Evolutionary conservation across 1,139 yeast genomes (phyloP), one percentile per base, ranked within the genome.

Genomic region (Lodderomyces pseudojiufengensis): DNA sequence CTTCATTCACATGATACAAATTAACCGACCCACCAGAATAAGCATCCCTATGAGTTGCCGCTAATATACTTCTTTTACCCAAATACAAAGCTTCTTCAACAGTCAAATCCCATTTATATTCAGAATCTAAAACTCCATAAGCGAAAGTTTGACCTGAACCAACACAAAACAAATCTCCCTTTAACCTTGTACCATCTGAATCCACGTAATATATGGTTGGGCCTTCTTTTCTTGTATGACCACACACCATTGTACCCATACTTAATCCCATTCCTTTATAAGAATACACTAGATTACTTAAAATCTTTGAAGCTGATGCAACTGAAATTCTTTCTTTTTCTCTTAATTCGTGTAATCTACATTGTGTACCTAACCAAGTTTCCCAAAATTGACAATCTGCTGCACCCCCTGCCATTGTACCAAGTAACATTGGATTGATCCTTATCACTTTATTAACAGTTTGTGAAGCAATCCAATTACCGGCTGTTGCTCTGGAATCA

Each of bases 391-490:
- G 98, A 73, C 99, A 92, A 65, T 92, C 99, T 20, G 98, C 98
- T 35, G 99, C 99, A 70, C 97, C 97, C 65, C 99, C 99, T 25
- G 99, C 99, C 97, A 92, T 82, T 23, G 99, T 92, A 47, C 99
- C 99, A 52, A 92, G 74, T 49, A 92, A 66, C 56, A 85, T 84
- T 36, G 97, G 97, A 62, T 94, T 94, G 65, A 92, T 92, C 61
- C 92, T 92, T 57, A 92, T 90, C 36, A 92, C 98, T 64, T 92
- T 92, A 65, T 92, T 90, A 47, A 92, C 99, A 2, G 97, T 88
- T 62, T 90, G 97, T 18, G 97, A 88, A 11, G 97, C 98, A 52
- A 94, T 84, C 97, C 97, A 92, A 54, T 84, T 83, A 37, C 98
- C 98, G 9, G 95, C 95, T n/a, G 97, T 85, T 42, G 98, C 97